Percentiles rank a stretch among this genome's conserved stretches.
These are phyloP conservation scores for Candida orba DNA, from an alignment of 805 yeast genomes.

Conservation along the genomic window DNA sequence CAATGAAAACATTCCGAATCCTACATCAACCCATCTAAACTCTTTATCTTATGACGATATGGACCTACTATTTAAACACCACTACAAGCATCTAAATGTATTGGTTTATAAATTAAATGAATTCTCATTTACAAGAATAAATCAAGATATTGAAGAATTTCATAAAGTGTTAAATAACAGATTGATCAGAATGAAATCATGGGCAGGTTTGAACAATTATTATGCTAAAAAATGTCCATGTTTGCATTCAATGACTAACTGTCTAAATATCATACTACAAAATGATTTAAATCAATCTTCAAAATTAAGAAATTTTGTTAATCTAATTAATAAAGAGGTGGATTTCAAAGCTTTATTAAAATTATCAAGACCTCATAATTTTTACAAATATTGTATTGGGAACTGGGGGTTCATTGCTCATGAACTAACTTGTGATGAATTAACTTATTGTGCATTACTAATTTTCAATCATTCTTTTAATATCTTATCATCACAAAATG, in stretches of 20 bases:
- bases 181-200: constrained; percentile 31
- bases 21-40: constrained; percentile 6
- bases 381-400: constrained; percentile 35
- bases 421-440: constrained; percentile 55
- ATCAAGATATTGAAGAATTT: constrained; percentile 14
- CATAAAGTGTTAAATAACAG: constrained; percentile 23
- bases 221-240: constrained; percentile 17
- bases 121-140: constrained; percentile 14
- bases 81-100: constrained; percentile 20
- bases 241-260: constrained; percentile 30
- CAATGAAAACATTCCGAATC: constrained; percentile 9
- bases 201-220: constrained; percentile 32
- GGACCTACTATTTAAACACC: constrained; percentile 11
- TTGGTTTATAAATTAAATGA: constrained; percentile 13
- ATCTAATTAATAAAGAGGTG: constrained; percentile 23
- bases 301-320: constrained; percentile 14
- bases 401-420: constrained; percentile 72
- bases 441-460: constrained; percentile 49
- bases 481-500: constrained; percentile 13
- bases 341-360: constrained; percentile 21
- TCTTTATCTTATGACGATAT: constrained; percentile 9
- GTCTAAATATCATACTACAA: constrained; percentile 20
- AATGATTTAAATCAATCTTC: constrained; percentile 9
- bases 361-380: constrained; percentile 21
- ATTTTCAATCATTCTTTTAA: constrained; percentile 43